phyloP scores from a whole-genome alignment of 208 protist species.

The Wallacemonas rigidus region DNA sequence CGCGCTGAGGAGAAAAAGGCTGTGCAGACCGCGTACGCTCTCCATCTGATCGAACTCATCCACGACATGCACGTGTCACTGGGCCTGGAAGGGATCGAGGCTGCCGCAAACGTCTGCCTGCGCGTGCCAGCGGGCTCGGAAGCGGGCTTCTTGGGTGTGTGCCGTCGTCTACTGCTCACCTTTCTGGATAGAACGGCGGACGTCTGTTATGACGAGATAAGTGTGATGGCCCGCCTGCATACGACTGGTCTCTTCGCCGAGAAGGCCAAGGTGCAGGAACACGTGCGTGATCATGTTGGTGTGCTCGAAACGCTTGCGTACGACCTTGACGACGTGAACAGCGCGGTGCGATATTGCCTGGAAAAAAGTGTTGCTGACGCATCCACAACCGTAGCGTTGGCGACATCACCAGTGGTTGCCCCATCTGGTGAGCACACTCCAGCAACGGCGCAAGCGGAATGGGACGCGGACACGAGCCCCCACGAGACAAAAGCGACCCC shows the following conservation, averaged over 20 bases:
- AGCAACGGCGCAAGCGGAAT: too few relatives aligned
- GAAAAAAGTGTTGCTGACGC: not conserved
- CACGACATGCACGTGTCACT: slow-evolving; percentile 25
- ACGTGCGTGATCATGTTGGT: slow-evolving; percentile 45
- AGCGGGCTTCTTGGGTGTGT: slow-evolving; percentile 38
- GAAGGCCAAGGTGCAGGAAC: slow-evolving; percentile 39
- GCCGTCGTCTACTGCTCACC: slow-evolving; percentile 35
- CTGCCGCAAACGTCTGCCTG: not conserved
- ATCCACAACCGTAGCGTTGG: not conserved
- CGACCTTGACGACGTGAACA: slow-evolving; percentile 36
- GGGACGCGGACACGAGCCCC: too few relatives aligned
- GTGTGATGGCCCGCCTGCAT: slow-evolving; percentile 34
- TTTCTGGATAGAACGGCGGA: slow-evolving; percentile 27
- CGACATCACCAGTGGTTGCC: too few relatives aligned
- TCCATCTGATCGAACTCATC: slow-evolving; percentile 32
- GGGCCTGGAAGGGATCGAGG: slow-evolving; percentile 23
- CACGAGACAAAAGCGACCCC: too few relatives aligned
- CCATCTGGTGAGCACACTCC: too few relatives aligned
- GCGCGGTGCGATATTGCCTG: slow-evolving; percentile 50
- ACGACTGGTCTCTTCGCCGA: slow-evolving; percentile 39
- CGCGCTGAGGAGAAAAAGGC: not conserved
- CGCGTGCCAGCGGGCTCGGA: slow-evolving; percentile 33
- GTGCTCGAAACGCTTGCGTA: slow-evolving; percentile 49
- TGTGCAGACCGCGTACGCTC: slow-evolving; percentile 22
- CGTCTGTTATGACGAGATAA: slow-evolving; percentile 36